Evolutionary conservation across 2,329 filamentous ascomycete species (phyloP).

Genomic region (Piedraia hortae): DNA sequence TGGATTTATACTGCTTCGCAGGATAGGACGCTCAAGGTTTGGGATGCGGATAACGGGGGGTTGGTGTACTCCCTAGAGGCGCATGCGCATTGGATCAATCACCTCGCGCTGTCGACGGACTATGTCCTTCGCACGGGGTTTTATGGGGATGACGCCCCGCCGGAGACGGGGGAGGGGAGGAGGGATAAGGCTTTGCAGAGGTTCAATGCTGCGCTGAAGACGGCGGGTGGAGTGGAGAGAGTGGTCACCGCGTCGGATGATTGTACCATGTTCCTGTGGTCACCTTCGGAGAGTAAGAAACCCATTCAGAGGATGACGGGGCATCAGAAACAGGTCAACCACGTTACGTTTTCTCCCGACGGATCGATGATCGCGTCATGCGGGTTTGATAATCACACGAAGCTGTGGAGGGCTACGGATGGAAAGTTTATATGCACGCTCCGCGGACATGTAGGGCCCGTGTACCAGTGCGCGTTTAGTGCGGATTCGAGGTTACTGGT

Average conservation of each 20-base stretch:
- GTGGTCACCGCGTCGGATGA: slow-evolving; percentile 82
- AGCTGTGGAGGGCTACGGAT: slow-evolving; percentile 60
- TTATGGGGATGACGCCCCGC: slow-evolving; percentile 37
- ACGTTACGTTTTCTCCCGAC: slow-evolving; percentile 82
- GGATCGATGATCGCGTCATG: slow-evolving; percentile 65
- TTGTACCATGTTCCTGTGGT: slow-evolving; percentile 91
- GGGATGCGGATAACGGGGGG: slow-evolving; percentile 55
- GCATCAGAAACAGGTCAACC: slow-evolving; percentile 90
- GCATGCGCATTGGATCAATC: slow-evolving; percentile 89
- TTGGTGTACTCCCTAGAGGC: slow-evolving; percentile 51
- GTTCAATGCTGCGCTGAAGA: slow-evolving; percentile 58
- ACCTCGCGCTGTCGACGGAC: slow-evolving; percentile 78
- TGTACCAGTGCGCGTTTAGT: slow-evolving; percentile 81
- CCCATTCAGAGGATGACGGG: slow-evolving; percentile 72
- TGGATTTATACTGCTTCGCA: slow-evolving; percentile 63
- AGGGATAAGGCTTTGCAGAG: slow-evolving; percentile 47
- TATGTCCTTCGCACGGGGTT: slow-evolving; percentile 66
- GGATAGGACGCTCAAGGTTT: slow-evolving; percentile 79
- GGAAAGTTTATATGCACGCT: slow-evolving; percentile 62
- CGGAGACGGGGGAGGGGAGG: slow-evolving; percentile 40
- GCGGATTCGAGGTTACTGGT: slow-evolving; percentile 76
- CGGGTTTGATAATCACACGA: slow-evolving; percentile 83
- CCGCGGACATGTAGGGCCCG: slow-evolving; percentile 66
- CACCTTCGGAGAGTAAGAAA: slow-evolving; percentile 50
- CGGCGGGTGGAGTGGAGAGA: slow-evolving; percentile 37